These are phyloP conservation scores for Coniosporium apollinis DNA, from an alignment of 495 filamentous ascomycete genomes.

Conservation along the genomic window DNA sequence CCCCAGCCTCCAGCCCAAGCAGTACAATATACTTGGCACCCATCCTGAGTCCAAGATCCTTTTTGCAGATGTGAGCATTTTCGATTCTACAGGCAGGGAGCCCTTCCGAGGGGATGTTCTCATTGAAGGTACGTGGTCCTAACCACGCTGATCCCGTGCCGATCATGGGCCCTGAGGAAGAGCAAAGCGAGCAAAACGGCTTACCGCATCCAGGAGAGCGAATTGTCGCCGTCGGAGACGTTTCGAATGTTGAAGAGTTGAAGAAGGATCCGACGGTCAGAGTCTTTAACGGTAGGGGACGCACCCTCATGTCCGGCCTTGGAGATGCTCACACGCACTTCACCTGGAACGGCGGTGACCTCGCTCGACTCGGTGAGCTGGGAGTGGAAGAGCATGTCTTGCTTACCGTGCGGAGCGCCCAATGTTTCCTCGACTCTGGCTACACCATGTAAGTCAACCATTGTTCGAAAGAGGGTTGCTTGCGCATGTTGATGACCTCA, in stretches of 20 bases:
- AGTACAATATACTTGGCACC: slow-evolving; percentile 23
- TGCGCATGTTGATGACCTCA: not conserved
- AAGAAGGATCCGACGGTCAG: slow-evolving; percentile 21
- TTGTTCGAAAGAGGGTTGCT: not conserved
- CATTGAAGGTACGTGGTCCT: slow-evolving; percentile 18
- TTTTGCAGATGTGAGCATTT: slow-evolving; percentile 31
- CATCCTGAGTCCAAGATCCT: slow-evolving; percentile 24
- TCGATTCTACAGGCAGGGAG: slow-evolving; percentile 30
- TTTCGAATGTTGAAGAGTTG: slow-evolving; percentile 22
- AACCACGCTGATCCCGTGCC: not conserved
- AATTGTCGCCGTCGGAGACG: slow-evolving; percentile 25
- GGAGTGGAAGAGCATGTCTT: slow-evolving; percentile 34
- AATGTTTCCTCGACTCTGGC: slow-evolving; percentile 30
- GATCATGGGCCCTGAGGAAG: not conserved
- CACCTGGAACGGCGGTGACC: slow-evolving; percentile 30
- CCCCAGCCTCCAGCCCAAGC: slow-evolving; percentile 17
- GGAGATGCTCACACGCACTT: slow-evolving; percentile 35
- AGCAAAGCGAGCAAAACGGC: too few relatives aligned
- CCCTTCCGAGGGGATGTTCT: slow-evolving; percentile 34
- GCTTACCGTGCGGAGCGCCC: slow-evolving; percentile 26
- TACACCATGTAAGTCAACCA: slow-evolving; percentile 21
- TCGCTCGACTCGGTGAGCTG: slow-evolving; percentile 24
- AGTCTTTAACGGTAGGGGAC: slow-evolving; percentile 25
- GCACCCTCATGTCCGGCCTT: slow-evolving; percentile 33
- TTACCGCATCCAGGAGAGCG: slow-evolving; percentile 20